Evolutionary conservation across 805 yeast genomes (phyloP), one percentile per base, ranked within the genome.

Genomic region (Sugiyamaella valdiviana): DNA sequence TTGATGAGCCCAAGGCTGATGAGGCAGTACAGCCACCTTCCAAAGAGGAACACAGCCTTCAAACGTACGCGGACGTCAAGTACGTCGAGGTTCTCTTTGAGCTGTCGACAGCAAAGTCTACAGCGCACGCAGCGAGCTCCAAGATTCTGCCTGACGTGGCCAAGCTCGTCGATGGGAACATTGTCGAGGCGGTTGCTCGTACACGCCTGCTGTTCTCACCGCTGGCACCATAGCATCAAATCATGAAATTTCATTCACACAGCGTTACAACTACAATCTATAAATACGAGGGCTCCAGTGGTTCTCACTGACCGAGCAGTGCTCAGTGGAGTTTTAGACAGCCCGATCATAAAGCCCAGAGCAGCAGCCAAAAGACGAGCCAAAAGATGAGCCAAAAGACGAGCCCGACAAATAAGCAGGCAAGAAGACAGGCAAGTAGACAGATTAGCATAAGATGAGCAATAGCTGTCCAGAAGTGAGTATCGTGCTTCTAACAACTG

Each of bases 131-230:
- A n/a, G n/a, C n/a, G n/a, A n/a, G 14, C 32, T 26, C 32, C n/a
- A 26, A 12, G 6, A 10, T 26, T 26, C 32, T 26, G 32, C 10
- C 32, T 12, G 44, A 36, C 7, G 21, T 14, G 17, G 17, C 5
- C 22, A 15, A 23, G 10, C 22, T n/a, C 15, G 36, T n/a, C n/a
- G 23, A 17, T n/a, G 19, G 22, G 14, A 12, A 21, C 20, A 23
- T 41, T 20, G 26, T 10, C 3, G 44, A 41, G 4, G 19, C 44
- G 9, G 44, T 26, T 7, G 15, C 35, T 16, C 20, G 35, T 9
- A 41, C 44, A 5, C 22, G 26, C 19, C 15, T 41, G 9, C 36
- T 41, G 15, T 41, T 23, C 44, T 16, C 21, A 6, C 44, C 44
- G n/a, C 29, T 41, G 9, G 32, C 32, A 26, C 32, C 32, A 5